Conservation (phyloP, 345 rosid species). For the Populus deltoides region DNA sequence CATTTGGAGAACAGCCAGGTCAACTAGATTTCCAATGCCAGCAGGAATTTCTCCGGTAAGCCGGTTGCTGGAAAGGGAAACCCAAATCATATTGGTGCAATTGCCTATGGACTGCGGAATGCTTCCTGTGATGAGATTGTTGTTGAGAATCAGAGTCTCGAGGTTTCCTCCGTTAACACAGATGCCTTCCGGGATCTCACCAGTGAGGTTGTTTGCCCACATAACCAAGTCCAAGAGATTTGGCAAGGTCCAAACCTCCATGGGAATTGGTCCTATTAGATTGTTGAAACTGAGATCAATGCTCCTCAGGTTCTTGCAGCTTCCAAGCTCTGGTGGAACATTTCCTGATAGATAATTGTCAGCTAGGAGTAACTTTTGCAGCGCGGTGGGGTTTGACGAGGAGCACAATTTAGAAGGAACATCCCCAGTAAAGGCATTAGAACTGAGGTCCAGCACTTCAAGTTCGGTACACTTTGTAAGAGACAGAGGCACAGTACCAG, state of each 20-base stretch:
- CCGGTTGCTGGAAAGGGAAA: slow-evolving; percentile 77
- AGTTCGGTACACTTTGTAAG: slow-evolving; percentile 58
- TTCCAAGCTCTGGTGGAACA: slow-evolving; percentile 66
- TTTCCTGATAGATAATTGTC: slow-evolving; percentile 73
- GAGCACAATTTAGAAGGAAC: slow-evolving; percentile 69
- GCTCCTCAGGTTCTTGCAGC: slow-evolving; percentile 63
- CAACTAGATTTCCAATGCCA: slow-evolving; percentile 57
- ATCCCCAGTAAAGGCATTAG: slow-evolving; percentile 60
- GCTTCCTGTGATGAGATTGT: slow-evolving; percentile 64
- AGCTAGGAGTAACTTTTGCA: slow-evolving; percentile 65
- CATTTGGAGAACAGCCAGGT: slow-evolving; percentile 75
- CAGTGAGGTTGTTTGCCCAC: slow-evolving; percentile 95
- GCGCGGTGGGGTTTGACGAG: slow-evolving; percentile 37
- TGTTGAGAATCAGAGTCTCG: slow-evolving; percentile 82
- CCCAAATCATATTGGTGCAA: slow-evolving; percentile 88
- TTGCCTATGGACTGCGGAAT: slow-evolving; percentile 68
- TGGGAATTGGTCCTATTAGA: slow-evolving; percentile 62
- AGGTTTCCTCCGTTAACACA: slow-evolving; percentile 71
- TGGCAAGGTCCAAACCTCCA: slow-evolving; percentile 66
- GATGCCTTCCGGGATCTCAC: slow-evolving; percentile 69
- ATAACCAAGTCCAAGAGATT: slow-evolving; percentile 70
- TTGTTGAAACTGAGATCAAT: slow-evolving; percentile 90
- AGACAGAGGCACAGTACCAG: slow-evolving; percentile 64
- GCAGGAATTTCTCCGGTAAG: slow-evolving; percentile 69
- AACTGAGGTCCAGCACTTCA: slow-evolving; percentile 75